A percentile compares a stretch with the other conserved stretches of the same genome.
These are phyloP conservation scores for Helminthosporium solani DNA, from an alignment of 2,329 filamentous ascomycete genomes.

Conservation along the genomic window DNA sequence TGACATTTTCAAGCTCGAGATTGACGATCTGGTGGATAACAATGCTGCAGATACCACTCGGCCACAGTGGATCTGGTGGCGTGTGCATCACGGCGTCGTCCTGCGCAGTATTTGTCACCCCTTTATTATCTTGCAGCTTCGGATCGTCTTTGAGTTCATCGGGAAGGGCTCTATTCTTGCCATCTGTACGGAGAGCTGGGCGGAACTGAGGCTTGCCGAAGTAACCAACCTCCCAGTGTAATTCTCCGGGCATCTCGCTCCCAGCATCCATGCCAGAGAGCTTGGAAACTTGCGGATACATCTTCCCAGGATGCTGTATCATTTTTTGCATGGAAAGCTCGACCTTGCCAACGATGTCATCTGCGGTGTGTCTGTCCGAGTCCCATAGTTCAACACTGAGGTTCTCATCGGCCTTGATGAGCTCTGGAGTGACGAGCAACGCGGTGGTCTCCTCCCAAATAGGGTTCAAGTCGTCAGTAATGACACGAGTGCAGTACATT, in stretches of 20 bases:
- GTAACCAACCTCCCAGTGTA: conserved; percentile 95
- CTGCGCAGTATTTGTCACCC: conserved; percentile 67
- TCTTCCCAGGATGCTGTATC: conserved; percentile 88
- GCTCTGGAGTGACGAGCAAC: conserved; percentile 80
- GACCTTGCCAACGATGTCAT: conserved; percentile 93
- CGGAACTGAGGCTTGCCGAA: conserved; percentile 90
- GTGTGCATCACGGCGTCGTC: conserved; percentile 88
- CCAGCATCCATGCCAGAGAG: conserved; percentile 80
- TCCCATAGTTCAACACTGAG: conserved; percentile 95
- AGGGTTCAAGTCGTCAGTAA: conserved; percentile 90
- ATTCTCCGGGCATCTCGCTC: conserved; percentile 85
- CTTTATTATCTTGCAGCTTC: conserved; percentile 85
- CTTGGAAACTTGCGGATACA: conserved; percentile 86
- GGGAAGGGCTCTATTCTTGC: conserved; percentile 76
- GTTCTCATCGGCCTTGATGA: conserved; percentile 92
- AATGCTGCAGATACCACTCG: conserved; percentile 81
- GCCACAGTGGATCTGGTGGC: conserved; percentile 94
- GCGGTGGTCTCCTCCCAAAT: conserved; percentile 88
- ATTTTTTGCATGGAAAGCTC: conserved; percentile 93
- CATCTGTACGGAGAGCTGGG: conserved; percentile 79
- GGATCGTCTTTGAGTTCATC: conserved; percentile 70
- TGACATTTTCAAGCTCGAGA: conserved; percentile 85
- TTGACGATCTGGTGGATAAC: conserved; percentile 95
- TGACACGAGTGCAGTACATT: conserved; percentile 95
- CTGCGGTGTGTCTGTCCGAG: conserved; percentile 81